Evolutionary conservation across 2,329 filamentous ascomycete species (phyloP).

Genomic region (Laburnicola sp.): DNA sequence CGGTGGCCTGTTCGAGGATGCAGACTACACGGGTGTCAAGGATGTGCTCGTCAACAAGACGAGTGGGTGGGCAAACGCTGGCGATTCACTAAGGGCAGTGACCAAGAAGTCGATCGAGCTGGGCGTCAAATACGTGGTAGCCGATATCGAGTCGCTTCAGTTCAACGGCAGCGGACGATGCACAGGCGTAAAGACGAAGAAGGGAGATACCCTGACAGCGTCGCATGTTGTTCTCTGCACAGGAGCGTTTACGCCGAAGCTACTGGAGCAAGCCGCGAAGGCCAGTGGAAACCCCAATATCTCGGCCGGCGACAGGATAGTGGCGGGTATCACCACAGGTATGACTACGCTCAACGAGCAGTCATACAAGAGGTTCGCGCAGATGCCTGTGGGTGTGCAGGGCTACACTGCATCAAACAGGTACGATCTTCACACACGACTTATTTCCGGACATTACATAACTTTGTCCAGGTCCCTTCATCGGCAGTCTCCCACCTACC

Average conservation of each 20-base stretch:
- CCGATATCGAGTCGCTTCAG: slow-evolving; percentile 54
- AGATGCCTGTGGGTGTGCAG: slow-evolving; percentile 43
- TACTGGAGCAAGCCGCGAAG: slow-evolving; percentile 54
- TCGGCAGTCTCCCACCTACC: slow-evolving; percentile 38
- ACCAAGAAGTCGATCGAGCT: slow-evolving; percentile 57
- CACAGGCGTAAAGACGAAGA: slow-evolving; percentile 40
- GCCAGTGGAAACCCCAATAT: slow-evolving; percentile 52
- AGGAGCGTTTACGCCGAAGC: slow-evolving; percentile 49
- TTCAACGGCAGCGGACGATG: slow-evolving; percentile 54
- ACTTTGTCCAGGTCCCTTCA: slow-evolving; percentile 32
- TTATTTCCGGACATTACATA: too few relatives aligned
- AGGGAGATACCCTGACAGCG: slow-evolving; percentile 33
- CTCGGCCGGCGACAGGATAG: slow-evolving; percentile 57
- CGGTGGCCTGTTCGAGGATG: slow-evolving; percentile 61
- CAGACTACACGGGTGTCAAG: slow-evolving; percentile 62
- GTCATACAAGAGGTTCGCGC: slow-evolving; percentile 28
- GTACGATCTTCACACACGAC: slow-evolving; percentile 3
- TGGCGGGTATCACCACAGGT: slow-evolving; percentile 57
- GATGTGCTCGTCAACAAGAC: slow-evolving; percentile 64
- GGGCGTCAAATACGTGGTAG: slow-evolving; percentile 63
- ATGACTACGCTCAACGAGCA: slow-evolving; percentile 52
- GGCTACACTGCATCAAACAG: slow-evolving; percentile 34
- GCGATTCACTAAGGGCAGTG: slow-evolving; percentile 59
- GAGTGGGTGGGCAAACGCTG: slow-evolving; percentile 67
- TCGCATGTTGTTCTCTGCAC: slow-evolving; percentile 45